Evolutionary conservation across 2,329 filamentous ascomycete genomes (phyloP).

Genomic region (Epichloe amarillans): DNA sequence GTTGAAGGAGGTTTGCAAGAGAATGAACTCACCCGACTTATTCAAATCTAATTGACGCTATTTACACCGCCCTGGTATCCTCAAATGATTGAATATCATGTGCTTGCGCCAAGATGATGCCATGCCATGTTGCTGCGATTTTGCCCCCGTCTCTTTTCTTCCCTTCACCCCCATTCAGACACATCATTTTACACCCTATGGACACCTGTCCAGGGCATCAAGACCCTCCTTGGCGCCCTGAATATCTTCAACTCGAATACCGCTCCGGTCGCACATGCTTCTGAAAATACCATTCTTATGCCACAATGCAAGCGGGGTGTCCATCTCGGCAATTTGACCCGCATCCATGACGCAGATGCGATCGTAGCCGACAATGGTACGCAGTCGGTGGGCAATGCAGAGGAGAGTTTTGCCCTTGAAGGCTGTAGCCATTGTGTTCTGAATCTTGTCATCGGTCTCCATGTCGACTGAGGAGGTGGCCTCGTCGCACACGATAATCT

Average conservation of each 20-base stretch:
- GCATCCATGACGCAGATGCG: constrained; percentile 94
- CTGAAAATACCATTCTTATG: constrained; percentile 66
- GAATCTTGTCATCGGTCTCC: constrained; percentile 93
- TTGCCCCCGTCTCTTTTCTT: not conserved
- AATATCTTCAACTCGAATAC: constrained; percentile 52
- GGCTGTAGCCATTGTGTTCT: constrained; percentile 69
- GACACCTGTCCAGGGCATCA: constrained; percentile 7
- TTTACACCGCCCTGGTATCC: no score
- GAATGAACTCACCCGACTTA: no score
- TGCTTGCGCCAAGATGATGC: no score
- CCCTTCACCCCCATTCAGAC: not conserved
- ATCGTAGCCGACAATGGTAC: constrained; percentile 89
- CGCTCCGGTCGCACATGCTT: constrained; percentile 79
- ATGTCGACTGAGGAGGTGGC: constrained; percentile 89
- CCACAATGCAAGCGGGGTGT: constrained; percentile 62
- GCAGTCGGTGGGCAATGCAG: constrained; percentile 83
- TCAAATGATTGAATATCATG: no score
- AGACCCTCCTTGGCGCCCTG: constrained; percentile 26
- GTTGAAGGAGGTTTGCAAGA: no score
- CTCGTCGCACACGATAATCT: constrained; percentile 95
- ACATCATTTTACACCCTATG: not conserved
- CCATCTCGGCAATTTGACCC: constrained; percentile 77
- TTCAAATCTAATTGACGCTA: no score
- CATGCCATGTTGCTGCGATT: no score
- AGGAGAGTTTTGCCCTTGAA: constrained; percentile 81